Conservation (phyloP, 2,329 filamentous ascomycete species). For the Penicillium sclerotigenum region DNA sequence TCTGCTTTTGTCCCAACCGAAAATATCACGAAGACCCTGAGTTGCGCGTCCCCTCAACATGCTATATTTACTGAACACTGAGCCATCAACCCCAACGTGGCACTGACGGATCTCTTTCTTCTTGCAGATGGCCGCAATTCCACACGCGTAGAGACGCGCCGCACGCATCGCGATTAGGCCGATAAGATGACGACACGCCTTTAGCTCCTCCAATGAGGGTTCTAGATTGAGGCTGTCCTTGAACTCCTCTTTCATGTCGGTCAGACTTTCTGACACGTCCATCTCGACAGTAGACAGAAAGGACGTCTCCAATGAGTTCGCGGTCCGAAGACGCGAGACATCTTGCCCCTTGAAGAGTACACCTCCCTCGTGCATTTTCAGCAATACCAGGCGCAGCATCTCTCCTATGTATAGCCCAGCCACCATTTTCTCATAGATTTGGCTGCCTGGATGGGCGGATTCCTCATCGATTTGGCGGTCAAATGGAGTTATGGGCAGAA, state of each 20-base stretch:
- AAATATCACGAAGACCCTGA: constrained; percentile 63
- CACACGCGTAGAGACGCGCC: constrained; percentile 86
- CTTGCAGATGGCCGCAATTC: constrained; percentile 92
- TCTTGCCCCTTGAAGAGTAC: constrained; percentile 80
- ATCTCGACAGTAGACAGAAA: constrained; percentile 89
- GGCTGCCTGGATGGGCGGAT: constrained; percentile 85
- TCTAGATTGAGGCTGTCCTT: constrained; percentile 67
- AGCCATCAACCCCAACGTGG: constrained; percentile 92
- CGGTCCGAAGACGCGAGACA: constrained; percentile 69
- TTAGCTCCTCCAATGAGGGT: constrained; percentile 72
- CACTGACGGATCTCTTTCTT: constrained; percentile 82
- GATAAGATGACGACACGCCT: constrained; percentile 80
- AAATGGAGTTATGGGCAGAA: constrained; percentile 57
- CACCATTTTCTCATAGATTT: constrained; percentile 96
- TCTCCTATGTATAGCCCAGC: constrained; percentile 89
- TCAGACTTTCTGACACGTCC: constrained; percentile 86
- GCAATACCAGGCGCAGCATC: constrained; percentile 79
- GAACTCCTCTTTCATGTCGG: constrained; percentile 78
- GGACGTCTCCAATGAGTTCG: constrained; percentile 82
- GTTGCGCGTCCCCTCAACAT: constrained; percentile 35
- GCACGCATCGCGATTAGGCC: constrained; percentile 91
- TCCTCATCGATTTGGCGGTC: constrained; percentile 80
- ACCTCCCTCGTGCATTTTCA: constrained; percentile 75
- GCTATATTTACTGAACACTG: constrained; percentile 76
- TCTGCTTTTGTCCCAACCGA: constrained; percentile 77